A percentile compares a stretch with the other conserved stretches of the same genome.
Conservation (phyloP, 352 stramenopile genomes). For the Globisporangium spinosum region DNA sequence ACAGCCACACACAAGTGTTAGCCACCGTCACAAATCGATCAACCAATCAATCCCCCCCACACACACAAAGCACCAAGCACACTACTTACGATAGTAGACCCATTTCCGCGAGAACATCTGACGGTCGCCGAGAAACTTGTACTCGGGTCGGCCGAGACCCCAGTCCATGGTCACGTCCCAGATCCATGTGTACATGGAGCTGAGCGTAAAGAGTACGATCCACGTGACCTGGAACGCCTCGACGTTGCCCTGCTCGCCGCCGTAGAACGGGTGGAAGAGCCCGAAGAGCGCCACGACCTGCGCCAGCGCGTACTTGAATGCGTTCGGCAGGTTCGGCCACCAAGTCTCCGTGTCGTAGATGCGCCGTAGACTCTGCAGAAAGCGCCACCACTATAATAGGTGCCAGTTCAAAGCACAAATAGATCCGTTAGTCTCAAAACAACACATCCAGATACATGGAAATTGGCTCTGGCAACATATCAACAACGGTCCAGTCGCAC, state of each 20-base stretch:
- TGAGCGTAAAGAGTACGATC: slow-evolving; percentile 77
- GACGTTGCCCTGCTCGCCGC: slow-evolving; percentile 14
- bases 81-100: slow-evolving; percentile 59
- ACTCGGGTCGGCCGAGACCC: slow-evolving; percentile 71
- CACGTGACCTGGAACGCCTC: slow-evolving; percentile 58
- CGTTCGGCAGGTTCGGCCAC: slow-evolving; percentile 95
- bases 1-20: background rate
- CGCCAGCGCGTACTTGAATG: slow-evolving; percentile 92
- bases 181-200: slow-evolving; percentile 78
- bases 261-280: slow-evolving; percentile 80
- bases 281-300: slow-evolving; percentile 85
- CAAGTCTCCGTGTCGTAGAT: slow-evolving; percentile 94
- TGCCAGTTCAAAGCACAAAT: background rate
- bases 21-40: background rate
- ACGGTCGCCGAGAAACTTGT: slow-evolving; percentile 70
- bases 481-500: background rate
- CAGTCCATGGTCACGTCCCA: slow-evolving; percentile 89
- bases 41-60: background rate
- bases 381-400: slow-evolving; percentile 84
- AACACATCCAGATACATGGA: background rate
- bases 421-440: background rate
- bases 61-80: background rate
- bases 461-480: background rate
- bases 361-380: slow-evolving; percentile 95
- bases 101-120: slow-evolving; percentile 84